Evolutionary conservation across 345 rosid genomes (phyloP).

Genomic region (Eucalyptus camaldulensis): DNA sequence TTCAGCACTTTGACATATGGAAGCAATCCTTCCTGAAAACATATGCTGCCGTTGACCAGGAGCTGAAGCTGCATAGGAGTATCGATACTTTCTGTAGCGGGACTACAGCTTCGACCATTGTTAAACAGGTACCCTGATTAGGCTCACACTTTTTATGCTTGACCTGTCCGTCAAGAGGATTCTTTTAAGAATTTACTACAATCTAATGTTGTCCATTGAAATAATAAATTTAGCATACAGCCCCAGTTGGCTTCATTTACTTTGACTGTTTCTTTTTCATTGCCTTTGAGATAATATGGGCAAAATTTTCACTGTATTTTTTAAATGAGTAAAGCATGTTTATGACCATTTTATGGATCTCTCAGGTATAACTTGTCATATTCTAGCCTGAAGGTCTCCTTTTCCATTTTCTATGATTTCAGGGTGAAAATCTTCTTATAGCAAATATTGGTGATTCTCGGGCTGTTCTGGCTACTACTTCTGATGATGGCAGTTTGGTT

Average conservation of each 20-base stretch:
- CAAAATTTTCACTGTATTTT: neutral
- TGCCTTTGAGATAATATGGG: neutral
- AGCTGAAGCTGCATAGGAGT: slow-evolving; percentile 49
- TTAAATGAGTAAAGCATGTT: neutral
- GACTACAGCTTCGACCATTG: slow-evolving; percentile 59
- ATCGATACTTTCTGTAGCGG: slow-evolving; percentile 72
- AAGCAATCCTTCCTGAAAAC: slow-evolving; percentile 62
- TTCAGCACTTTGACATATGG: slow-evolving; percentile 44
- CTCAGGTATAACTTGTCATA: neutral
- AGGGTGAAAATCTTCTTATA: slow-evolving; percentile 54
- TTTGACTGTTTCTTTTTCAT: neutral
- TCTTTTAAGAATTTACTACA: neutral
- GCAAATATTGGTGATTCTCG: slow-evolving; percentile 85
- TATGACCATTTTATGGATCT: neutral
- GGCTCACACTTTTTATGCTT: neutral
- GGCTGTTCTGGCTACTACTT: slow-evolving; percentile 61
- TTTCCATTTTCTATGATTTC: neutral
- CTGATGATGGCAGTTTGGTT: slow-evolving; percentile 34
- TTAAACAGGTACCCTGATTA: slow-evolving; percentile 48
- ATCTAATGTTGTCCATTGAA: neutral
- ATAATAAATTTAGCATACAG: neutral
- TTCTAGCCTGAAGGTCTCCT: neutral
- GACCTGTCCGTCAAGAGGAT: neutral
- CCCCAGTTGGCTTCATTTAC: neutral
- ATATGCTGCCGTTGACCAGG: slow-evolving; percentile 52